Conservation (phyloP, 306 rosid genomes). For the Pterocarpus macrocarpus region DNA sequence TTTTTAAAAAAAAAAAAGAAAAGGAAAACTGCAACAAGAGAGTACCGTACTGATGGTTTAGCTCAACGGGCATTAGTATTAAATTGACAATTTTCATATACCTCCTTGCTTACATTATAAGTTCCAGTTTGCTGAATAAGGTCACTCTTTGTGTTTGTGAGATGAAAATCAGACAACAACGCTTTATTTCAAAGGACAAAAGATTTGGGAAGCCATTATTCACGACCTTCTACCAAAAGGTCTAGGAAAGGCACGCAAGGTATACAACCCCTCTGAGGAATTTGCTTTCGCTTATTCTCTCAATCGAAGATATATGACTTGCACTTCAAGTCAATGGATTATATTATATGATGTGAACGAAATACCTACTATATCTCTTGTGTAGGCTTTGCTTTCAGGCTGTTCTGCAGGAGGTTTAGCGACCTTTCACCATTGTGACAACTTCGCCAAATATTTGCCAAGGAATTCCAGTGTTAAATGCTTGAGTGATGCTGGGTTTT, state of each 20-base stretch:
- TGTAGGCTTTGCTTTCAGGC: conserved; percentile 92
- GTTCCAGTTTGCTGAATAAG: conserved; percentile 8
- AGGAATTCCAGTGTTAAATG: conserved; percentile 76
- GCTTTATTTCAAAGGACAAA: conserved; percentile 94
- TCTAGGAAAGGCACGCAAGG: conserved; percentile 77
- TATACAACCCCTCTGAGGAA: conserved; percentile 31
- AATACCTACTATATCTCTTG: conserved; percentile 21
- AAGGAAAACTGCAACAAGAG: background rate
- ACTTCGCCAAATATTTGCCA: conserved; percentile 74
- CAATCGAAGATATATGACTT: conserved; percentile 7
- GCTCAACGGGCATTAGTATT: background rate
- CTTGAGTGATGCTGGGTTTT: conserved; percentile 95
- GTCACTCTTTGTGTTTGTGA: conserved; percentile 44
- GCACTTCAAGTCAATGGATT: conserved; percentile 12
- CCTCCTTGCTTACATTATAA: conserved; percentile 2
- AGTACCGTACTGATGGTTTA: background rate
- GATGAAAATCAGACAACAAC: conserved; percentile 70
- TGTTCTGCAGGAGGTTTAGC: conserved; percentile 99
- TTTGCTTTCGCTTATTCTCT: conserved; percentile 8
- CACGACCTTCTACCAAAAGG: conserved; percentile 91
- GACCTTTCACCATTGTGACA: conserved; percentile 85
- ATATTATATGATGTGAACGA: conserved; percentile 28
- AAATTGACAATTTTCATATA: background rate
- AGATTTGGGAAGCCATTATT: conserved; percentile 94
- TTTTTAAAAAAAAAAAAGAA: no score